These are phyloP conservation scores for Ormosia semicastrata DNA, from an alignment of 306 rosid species.

Conservation along the genomic window DNA sequence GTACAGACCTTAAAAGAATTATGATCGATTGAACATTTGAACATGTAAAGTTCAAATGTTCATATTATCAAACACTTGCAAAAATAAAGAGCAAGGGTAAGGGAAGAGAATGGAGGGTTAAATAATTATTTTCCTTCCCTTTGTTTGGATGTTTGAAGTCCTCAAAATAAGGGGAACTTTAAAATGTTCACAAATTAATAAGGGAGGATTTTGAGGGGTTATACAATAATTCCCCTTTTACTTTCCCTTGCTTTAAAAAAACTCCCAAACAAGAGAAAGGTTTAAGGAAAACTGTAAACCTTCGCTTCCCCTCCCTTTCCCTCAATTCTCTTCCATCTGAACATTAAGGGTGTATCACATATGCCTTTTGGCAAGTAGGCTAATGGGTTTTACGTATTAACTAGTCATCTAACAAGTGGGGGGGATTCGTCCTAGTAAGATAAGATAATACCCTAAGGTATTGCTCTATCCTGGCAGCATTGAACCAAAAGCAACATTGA, in stretches of 20 bases:
- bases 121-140: neutral
- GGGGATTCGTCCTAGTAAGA: neutral
- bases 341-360: neutral
- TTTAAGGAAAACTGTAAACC: neutral
- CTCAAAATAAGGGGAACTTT: neutral
- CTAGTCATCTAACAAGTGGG: neutral
- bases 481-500: conserved; percentile 6
- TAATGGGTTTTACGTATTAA: neutral
- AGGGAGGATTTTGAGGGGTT: neutral
- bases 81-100: neutral
- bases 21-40: neutral
- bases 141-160: neutral
- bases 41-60: neutral
- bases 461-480: neutral
- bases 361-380: neutral
- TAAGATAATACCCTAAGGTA: neutral
- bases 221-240: neutral
- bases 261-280: neutral
- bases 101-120: neutral
- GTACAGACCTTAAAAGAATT: neutral
- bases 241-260: neutral
- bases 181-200: neutral
- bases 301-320: neutral
- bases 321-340: neutral
- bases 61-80: neutral